Percentiles rank a stretch among this genome's conserved stretches.
Evolutionary conservation across 2,329 filamentous ascomycete genomes (phyloP).

Genomic region (Lecanosticta acicola): DNA sequence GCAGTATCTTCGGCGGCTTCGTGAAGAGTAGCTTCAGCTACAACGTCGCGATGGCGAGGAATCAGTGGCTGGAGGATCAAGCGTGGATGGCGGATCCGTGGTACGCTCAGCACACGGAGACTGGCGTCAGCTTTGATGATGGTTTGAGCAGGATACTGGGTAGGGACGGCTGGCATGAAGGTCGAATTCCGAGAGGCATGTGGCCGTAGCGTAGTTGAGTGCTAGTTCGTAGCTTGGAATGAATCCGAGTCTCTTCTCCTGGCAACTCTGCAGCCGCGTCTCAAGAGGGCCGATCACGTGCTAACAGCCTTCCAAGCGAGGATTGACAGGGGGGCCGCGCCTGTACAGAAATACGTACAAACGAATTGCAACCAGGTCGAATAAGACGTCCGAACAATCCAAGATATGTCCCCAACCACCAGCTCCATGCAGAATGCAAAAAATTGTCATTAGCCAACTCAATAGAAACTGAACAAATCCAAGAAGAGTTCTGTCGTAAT

Average conservation of each 20-base stretch:
- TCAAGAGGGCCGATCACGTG: too few relatives aligned
- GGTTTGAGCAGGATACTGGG: conserved; percentile 26
- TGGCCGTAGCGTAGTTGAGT: too few relatives aligned
- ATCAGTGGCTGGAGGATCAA: conserved; percentile 26
- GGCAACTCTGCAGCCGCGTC: too few relatives aligned
- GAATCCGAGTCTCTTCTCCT: too few relatives aligned
- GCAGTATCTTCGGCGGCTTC: conserved; percentile 42
- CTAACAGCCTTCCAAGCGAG: too few relatives aligned
- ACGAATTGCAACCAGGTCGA: too few relatives aligned
- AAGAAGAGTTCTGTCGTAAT: conserved; percentile 1
- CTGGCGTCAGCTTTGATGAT: conserved; percentile 26
- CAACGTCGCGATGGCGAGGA: conserved; percentile 44
- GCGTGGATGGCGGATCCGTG: conserved; percentile 23
- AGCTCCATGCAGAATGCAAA: conserved; percentile 2
- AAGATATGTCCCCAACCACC: conserved; percentile 1
- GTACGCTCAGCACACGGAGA: conserved; percentile 22
- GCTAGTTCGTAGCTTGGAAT: too few relatives aligned
- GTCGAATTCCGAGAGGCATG: conserved; percentile 25
- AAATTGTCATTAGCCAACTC: too few relatives aligned
- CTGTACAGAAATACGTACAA: too few relatives aligned
- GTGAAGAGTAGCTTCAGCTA: conserved; percentile 45
- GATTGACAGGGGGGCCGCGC: too few relatives aligned
- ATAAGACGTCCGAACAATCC: not conserved
- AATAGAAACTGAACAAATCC: too few relatives aligned
- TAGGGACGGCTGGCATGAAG: conserved; percentile 23